Percentiles rank a stretch among this genome's conserved stretches.
Evolutionary conservation across 2,329 filamentous ascomycete species (phyloP).

Genomic region (Myriosclerotinia scirpicola): DNA sequence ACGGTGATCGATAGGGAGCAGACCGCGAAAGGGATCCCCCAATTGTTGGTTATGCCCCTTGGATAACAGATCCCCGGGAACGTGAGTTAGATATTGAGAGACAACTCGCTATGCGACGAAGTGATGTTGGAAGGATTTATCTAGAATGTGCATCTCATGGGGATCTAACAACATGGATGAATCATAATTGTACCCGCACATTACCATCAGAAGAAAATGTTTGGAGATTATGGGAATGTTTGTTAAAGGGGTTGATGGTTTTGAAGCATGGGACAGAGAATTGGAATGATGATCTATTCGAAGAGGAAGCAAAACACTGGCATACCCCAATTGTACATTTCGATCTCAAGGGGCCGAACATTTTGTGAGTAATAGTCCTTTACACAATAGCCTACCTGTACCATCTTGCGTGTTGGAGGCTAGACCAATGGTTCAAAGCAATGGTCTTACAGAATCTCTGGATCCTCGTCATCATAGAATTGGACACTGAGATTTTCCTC

Average conservation of each 20-base stretch:
- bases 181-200: fast-evolving
- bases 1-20: neutral
- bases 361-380: conserved; percentile 11
- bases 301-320: neutral
- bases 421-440: neutral
- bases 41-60: neutral
- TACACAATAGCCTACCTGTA: neutral
- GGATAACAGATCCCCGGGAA: neutral
- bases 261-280: conserved; percentile 13
- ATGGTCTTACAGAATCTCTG: neutral
- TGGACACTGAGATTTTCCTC: neutral
- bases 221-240: conserved; percentile 20
- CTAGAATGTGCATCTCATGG: conserved; percentile 10
- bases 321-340: conserved; percentile 7
- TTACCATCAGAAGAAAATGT: neutral
- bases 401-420: neutral
- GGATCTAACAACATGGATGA: neutral
- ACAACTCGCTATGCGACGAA: neutral
- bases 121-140: conserved; percentile 10
- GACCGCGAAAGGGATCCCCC: neutral
- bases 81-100: neutral
- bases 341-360: conserved; percentile 6
- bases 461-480: neutral
- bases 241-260: conserved; percentile 9
- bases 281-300: neutral